These are phyloP conservation scores for Solanum chilense DNA, from an alignment of 257 asterid genomes.

Conservation along the genomic window DNA sequence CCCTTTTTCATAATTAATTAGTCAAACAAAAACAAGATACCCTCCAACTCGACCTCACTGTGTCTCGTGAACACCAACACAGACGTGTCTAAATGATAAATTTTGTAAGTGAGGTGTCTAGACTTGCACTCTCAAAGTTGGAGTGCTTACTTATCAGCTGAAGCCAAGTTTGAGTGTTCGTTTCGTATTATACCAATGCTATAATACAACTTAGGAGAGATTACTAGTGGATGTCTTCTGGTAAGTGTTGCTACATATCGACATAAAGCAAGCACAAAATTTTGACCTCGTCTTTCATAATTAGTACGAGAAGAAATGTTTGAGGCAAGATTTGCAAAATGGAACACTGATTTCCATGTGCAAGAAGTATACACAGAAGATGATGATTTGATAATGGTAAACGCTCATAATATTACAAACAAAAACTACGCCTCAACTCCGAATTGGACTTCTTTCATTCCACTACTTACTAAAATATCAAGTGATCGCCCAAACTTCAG, in stretches of 20 bases:
- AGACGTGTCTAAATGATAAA: background rate
- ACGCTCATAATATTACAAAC: background rate
- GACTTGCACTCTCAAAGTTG: background rate
- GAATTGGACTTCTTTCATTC: background rate
- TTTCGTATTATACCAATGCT: background rate
- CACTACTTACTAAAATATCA: background rate
- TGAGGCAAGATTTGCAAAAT: background rate
- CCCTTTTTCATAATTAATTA: background rate
- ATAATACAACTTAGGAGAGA: background rate
- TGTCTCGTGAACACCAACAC: background rate
- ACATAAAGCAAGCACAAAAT: background rate
- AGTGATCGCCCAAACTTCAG: background rate
- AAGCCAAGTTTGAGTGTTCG: background rate
- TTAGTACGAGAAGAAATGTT: background rate
- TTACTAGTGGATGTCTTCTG: background rate
- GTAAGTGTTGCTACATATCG: background rate
- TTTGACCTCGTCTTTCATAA: background rate
- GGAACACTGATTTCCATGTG: background rate
- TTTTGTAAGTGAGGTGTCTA: background rate
- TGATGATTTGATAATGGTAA: background rate
- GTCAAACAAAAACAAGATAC: background rate
- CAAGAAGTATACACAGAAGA: background rate
- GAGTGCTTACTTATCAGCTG: background rate
- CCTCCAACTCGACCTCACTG: background rate
- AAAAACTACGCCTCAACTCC: background rate